Evolutionary conservation across 306 rosid genomes (phyloP).

Genomic region (Trifolium fragiferum): DNA sequence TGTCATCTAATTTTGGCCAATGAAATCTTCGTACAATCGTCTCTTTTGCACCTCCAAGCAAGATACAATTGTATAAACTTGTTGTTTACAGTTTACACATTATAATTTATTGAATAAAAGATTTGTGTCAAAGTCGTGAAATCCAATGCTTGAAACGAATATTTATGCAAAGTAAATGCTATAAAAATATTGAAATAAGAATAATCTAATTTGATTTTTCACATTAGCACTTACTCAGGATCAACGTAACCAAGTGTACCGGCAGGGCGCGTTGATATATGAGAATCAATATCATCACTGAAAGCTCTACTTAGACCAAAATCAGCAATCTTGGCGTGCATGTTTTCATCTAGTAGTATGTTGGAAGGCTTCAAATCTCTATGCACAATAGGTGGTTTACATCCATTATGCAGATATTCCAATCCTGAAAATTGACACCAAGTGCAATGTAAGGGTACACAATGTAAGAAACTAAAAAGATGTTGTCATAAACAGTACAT

Average conservation of each 20-base stretch:
- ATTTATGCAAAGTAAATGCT: too few relatives aligned
- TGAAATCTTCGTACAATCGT: too few relatives aligned
- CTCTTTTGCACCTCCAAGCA: too few relatives aligned
- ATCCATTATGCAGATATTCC: conserved; percentile 54
- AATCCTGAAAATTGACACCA: conserved; percentile 40
- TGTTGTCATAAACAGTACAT: not conserved
- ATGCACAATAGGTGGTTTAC: conserved; percentile 47
- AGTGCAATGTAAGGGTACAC: not conserved
- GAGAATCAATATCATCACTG: conserved; percentile 34
- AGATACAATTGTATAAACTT: too few relatives aligned
- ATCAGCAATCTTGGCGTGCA: conserved; percentile 57
- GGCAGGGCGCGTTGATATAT: conserved; percentile 42
- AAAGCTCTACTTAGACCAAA: conserved; percentile 57
- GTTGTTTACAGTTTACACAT: too few relatives aligned
- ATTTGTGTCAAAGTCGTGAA: not conserved
- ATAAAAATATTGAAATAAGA: too few relatives aligned
- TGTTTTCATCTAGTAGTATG: conserved; percentile 48
- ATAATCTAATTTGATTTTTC: not conserved
- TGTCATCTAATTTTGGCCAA: too few relatives aligned
- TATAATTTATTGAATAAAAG: too few relatives aligned
- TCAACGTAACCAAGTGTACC: conserved; percentile 56
- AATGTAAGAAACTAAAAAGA: conserved; percentile 1
- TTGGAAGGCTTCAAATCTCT: conserved; percentile 64
- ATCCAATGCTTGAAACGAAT: not conserved
- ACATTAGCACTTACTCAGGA: conserved; percentile 54